Evolutionary conservation across 2,329 filamentous ascomycete species (phyloP), one percentile per base, ranked within the genome.

Genomic region (Daldinia sp.): DNA sequence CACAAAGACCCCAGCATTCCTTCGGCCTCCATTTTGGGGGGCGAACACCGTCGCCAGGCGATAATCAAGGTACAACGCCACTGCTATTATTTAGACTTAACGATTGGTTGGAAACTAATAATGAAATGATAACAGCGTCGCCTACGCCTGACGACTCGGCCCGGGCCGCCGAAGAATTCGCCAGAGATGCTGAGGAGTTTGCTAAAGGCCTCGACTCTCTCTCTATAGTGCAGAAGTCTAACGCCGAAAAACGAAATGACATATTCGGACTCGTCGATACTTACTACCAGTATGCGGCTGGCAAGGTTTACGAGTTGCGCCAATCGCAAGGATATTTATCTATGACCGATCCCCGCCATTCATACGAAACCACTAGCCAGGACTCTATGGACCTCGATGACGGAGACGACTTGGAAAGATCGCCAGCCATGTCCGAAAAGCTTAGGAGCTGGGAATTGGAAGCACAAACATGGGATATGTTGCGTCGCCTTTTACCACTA

Each of bases 391-490:
- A 88, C 50, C 70, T 83, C 6, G 86, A 88, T 64, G 84, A 85
- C 37, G 75, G 73, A 37, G 80, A 82, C 13, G 73, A 77, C 25
- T 71, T 70, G 19, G 70, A 72, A 69, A 49, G 73, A 66, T 70
- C 71, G 32, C 65, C 67, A 41, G 68, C 52, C 23, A 65, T 61
- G 19, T 35, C 70, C 63, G 72, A 82, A 54, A 83, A 86, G 63
- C 73, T 90, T 10, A 82, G 84, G 72, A 85, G 87, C 58, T 90
- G 93, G 83, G 88, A 96, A 76, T 85, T 90, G 67, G 95, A 99
- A 77, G 87, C 89, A 37, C 92, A 96, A 71, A 95, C 93, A 0
- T 99, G 95, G 95, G 89, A 96, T 73, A 82, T 98, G 25, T 80
- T 98, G 61, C 85, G 88, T 49, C 85, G 91, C 35, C 82, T 96